Evolutionary conservation across 2,329 filamentous ascomycete species (phyloP), one percentile per base, ranked within the genome.

Genomic region (Gremmenia infestans): DNA sequence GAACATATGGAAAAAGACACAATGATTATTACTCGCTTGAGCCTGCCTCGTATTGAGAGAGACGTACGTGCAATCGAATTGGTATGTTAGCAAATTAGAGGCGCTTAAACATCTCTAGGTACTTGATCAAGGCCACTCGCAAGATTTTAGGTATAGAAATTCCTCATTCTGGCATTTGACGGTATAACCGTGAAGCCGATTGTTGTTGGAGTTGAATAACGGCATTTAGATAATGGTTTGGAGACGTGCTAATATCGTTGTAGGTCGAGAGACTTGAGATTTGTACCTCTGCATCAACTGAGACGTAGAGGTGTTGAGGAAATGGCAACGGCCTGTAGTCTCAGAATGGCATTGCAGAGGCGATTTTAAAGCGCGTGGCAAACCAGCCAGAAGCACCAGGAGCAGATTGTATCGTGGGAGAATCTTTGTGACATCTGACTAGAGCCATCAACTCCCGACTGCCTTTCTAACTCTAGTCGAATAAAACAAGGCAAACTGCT

Each of bases 71-170:
- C 60, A 59, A 42, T 49, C 49, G 6, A 53, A n/a, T 28, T 61
- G 60, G 32, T 57, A 61, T n/a, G 25, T 22, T 1, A 57, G 43
- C 8, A 47, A 39, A 50, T 55, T 57, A 3, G 53, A 52, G 14
- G 57, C 55, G 35, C 39, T 50, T 19, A 15, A 32, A 3, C 32
- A 53, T 8, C 39, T 52, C 25, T 48, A 54, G 22, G 45, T 43
- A 25, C 52, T 47, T 6, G 48, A 49, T 19, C 40, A 14, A 40
- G 15, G 7, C 17, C 15, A 32, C 23, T 57, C 19, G 60, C 49
- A 12, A 39, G 52, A 25, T 55, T 57, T 49, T 60, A 48, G n/a
- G 56, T 46, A 32, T 61, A 46, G 36, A 55, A 61, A n/a, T 49
- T 48, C 35, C 53, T 55, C 46, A 60, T 14, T 8, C 22, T 49